A percentile compares a stretch with the other conserved stretches of the same genome.
These are phyloP conservation scores for Pinus taeda DNA, from an alignment of 75 land plant genomes.

Conservation along the genomic window DNA sequence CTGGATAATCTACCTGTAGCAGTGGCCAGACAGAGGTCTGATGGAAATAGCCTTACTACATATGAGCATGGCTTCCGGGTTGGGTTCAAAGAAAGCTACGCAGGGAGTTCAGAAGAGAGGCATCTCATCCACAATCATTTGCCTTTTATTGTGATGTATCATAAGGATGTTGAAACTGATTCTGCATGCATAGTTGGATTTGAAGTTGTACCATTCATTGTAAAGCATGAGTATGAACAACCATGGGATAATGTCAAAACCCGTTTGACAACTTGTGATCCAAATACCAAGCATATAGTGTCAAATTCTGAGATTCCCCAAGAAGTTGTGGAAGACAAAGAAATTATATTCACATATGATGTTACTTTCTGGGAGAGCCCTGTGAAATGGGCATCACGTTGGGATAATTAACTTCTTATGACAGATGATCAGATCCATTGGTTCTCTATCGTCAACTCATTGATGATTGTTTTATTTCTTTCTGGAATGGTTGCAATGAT, in stretches of 20 bases:
- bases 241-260: constrained; percentile 52
- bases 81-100: constrained; percentile 64
- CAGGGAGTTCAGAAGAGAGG: constrained; percentile 70
- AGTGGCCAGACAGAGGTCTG: constrained; percentile 52
- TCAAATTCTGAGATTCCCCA: constrained; percentile 58
- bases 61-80: constrained; percentile 90
- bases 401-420: constrained; percentile 75
- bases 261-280: constrained; percentile 68
- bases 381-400: constrained; percentile 72
- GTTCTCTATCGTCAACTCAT: constrained; percentile 72
- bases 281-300: constrained; percentile 57
- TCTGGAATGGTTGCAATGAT: constrained; percentile 84
- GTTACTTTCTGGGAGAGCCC: constrained; percentile 60
- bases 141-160: constrained; percentile 66
- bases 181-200: constrained; percentile 90
- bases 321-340: constrained; percentile 68
- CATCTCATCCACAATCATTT: constrained; percentile 83
- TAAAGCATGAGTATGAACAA: constrained; percentile 70
- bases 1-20: constrained; percentile 95
- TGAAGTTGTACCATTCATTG: constrained; percentile 90
- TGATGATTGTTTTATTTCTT: constrained; percentile 68
- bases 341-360: constrained; percentile 89
- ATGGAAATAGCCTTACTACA: constrained; percentile 33
- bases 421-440: constrained; percentile 73
- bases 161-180: constrained; percentile 59